Base-by-base conservation (phyloP, 2,329 filamentous ascomycete species). In the Geosmithia flava region DNA sequence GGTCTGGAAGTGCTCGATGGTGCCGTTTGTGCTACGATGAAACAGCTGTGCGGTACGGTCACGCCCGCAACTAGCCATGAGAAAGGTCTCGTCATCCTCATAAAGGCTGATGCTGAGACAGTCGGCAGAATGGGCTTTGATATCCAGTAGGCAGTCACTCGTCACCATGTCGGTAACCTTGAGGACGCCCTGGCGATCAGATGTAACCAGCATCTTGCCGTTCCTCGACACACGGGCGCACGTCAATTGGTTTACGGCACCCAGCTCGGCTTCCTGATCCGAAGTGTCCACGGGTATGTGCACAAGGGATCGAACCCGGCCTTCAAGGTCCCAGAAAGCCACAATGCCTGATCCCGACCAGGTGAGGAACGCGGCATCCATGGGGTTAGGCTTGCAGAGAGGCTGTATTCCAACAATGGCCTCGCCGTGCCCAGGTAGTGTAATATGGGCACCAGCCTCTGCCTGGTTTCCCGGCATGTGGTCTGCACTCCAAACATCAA, bases 31-130 rank as follows among this genome's bases (percentile, higher is more conserved):
- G 20, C 72, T 71, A 23, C 73, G 71, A 51, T 78, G 74, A 60
- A 96, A 97, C n/a, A 98, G 69, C 62, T 98, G 93, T 1, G 91
- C 79, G n/a, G 85, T 95, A 46, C 93, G 83, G 64, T 98, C 93
- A 54, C 93, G 78, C 37, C 88, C 87, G 59, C 85, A 90, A 11
- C 83, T 89, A 17, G 87, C 91, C 55, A 97, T 72, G 44, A 95
- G 69, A 37, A 80, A 75, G 44, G 69, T 72, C 1, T 75, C 70
- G 1, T 75, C 71, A 43, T 74, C 72, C 55, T 87, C 78, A 56
- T 81, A 80, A 4, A 94, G 72, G 19, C 83, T 79, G 54, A 97
- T 83, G 56, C 85, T 85, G 40, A 87, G 87, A 52, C 95, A 85
- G 57, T 96, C 88, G 7, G 81, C 82, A 5, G 85, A 78, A 61